A percentile compares a stretch with the other conserved stretches of the same genome.
These are phyloP conservation scores for Phytopythium ostracodes DNA, from an alignment of 352 stramenopile genomes.

Conservation along the genomic window DNA sequence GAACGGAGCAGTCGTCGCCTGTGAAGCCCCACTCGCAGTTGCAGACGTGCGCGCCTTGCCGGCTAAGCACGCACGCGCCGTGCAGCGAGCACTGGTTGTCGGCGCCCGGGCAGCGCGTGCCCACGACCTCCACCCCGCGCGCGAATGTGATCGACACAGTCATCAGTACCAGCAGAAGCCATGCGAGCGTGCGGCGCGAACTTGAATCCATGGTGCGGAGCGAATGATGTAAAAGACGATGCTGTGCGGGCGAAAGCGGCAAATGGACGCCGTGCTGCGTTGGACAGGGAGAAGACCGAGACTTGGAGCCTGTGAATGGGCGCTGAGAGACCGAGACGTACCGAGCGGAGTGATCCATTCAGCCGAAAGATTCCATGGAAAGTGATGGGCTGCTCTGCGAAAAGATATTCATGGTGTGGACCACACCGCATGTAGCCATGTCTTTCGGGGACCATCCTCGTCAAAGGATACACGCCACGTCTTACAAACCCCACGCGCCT, in stretches of 20 bases:
- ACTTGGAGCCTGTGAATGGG: not conserved
- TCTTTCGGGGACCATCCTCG: not conserved
- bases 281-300: not conserved
- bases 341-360: not conserved
- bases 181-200: conserved; percentile 1
- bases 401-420: conserved; percentile 1
- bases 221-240: not conserved
- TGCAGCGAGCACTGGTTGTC: conserved; percentile 72
- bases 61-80: conserved; percentile 59
- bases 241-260: not conserved
- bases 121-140: conserved; percentile 16
- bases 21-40: conserved; percentile 78
- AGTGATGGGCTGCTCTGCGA: not conserved
- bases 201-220: not conserved
- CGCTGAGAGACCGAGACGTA: not conserved
- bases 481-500: no score
- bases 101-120: conserved; percentile 43
- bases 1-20: conserved; percentile 51
- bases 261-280: not conserved
- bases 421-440: conserved; percentile 5
- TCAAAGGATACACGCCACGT: no score
- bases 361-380: not conserved
- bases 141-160: not conserved
- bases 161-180: conserved; percentile 6
- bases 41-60: conserved; percentile 59